Percentiles rank a stretch among this genome's conserved stretches.
These are phyloP conservation scores for Cladosporium colombiae DNA, from an alignment of 2,329 filamentous ascomycete genomes.

Conservation along the genomic window DNA sequence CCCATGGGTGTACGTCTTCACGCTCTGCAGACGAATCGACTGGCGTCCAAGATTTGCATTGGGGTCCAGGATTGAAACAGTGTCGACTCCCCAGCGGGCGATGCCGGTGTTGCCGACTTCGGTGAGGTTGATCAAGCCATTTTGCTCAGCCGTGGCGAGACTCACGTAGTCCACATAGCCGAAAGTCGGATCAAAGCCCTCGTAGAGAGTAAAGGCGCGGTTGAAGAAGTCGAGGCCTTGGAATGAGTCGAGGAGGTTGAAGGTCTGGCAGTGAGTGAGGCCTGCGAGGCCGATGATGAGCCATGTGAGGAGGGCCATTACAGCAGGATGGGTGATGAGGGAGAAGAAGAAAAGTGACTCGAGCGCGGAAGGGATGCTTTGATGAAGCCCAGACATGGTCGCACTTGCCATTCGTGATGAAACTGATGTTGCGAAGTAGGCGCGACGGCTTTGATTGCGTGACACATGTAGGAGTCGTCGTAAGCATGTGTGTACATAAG, in stretches of 20 bases:
- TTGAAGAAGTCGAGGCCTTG: slow-evolving; percentile 37
- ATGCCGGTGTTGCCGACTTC: slow-evolving; percentile 23
- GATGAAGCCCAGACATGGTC: not conserved
- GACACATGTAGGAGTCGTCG: not conserved
- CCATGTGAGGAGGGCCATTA: slow-evolving; percentile 2
- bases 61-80: slow-evolving; percentile 33
- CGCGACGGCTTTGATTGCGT: not conserved
- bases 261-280: slow-evolving; percentile 7
- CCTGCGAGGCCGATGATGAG: not conserved
- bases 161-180: slow-evolving; percentile 43
- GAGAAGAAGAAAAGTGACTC: not conserved
- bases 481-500: not conserved
- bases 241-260: slow-evolving; percentile 47
- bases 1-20: slow-evolving; percentile 47
- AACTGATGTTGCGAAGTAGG: not conserved
- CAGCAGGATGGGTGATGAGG: not conserved
- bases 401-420: slow-evolving; percentile 1
- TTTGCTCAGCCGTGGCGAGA: slow-evolving; percentile 32
- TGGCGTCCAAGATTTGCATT: slow-evolving; percentile 39
- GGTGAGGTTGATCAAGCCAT: slow-evolving; percentile 32
- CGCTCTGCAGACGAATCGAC: slow-evolving; percentile 50
- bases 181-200: slow-evolving; percentile 31
- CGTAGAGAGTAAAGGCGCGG: slow-evolving; percentile 18
- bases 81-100: slow-evolving; percentile 30
- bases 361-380: not conserved